Conservation (phyloP, 352 stramenopile genomes). For the Elongisporangium senticosum region DNA sequence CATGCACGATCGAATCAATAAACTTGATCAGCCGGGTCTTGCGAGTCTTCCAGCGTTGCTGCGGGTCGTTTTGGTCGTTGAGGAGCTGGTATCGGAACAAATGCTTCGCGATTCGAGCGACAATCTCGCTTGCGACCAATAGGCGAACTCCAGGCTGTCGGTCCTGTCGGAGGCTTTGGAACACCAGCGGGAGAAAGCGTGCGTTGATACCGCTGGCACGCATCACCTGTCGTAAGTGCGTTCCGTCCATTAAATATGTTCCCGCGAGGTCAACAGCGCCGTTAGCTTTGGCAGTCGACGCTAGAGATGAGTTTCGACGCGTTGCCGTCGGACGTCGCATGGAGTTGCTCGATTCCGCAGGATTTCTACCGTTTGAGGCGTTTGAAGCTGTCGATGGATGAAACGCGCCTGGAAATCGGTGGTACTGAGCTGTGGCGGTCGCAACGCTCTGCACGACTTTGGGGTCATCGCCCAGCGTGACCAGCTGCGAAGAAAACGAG, state of each 20-base stretch:
- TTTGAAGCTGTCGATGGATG: background rate
- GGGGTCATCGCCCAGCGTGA: conserved; percentile 55
- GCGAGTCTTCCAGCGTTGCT: conserved; percentile 43
- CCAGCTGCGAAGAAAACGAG: conserved; percentile 42
- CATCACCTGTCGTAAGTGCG: conserved; percentile 59
- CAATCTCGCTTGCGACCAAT: conserved; percentile 63
- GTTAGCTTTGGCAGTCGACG: conserved; percentile 21
- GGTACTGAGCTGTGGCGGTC: background rate
- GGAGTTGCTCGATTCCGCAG: background rate
- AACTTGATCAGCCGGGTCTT: conserved; percentile 59
- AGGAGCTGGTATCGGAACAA: conserved; percentile 62
- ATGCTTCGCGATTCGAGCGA: conserved; percentile 67
- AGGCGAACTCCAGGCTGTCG: conserved; percentile 46
- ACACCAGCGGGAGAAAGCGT: conserved; percentile 65
- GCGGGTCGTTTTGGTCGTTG: conserved; percentile 34
- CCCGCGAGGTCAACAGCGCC: conserved; percentile 14
- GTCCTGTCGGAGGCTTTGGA: conserved; percentile 28
- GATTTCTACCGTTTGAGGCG: background rate
- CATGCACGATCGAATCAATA: conserved; percentile 65
- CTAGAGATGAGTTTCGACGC: conserved; percentile 37
- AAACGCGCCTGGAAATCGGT: background rate
- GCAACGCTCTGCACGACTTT: background rate
- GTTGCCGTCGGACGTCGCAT: background rate
- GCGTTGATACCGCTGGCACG: conserved; percentile 59
- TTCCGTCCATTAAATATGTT: conserved; percentile 66